Percentiles rank a stretch among this genome's conserved stretches.
Conservation (phyloP, 1,284 basidiomycete genomes). For the Ganoderma sinense region DNA sequence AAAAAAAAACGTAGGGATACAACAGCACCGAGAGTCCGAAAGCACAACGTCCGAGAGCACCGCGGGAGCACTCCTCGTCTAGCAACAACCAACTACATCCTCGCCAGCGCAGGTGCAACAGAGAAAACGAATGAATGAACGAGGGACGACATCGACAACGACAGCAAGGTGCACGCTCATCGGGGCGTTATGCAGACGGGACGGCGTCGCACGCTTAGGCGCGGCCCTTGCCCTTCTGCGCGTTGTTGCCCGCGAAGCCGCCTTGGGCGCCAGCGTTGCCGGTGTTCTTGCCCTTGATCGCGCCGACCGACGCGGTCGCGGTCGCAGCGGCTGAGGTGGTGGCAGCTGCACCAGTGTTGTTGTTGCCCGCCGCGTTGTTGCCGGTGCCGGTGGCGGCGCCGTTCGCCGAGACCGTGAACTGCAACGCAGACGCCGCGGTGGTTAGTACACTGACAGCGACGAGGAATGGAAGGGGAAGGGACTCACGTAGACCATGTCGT, state of each 20-base stretch:
- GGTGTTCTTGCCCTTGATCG: slow-evolving; percentile 31
- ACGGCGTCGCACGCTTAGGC: neutral
- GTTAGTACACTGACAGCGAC: neutral
- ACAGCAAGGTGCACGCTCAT: neutral
- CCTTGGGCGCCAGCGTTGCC: slow-evolving; percentile 31
- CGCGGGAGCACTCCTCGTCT: slow-evolving; percentile 10
- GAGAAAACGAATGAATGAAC: neutral
- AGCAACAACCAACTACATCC: neutral
- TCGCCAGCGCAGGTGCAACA: neutral
- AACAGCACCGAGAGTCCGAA: slow-evolving; percentile 15
- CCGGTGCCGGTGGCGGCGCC: slow-evolving; percentile 19
- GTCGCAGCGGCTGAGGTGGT: slow-evolving; percentile 24
- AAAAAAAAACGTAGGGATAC: slow-evolving; percentile 17
- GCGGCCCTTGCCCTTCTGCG: neutral
- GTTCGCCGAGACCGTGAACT: slow-evolving; percentile 58
- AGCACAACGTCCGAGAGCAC: slow-evolving; percentile 9
- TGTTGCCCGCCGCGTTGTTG: slow-evolving; percentile 14
- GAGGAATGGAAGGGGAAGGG: neutral
- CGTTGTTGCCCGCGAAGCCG: slow-evolving; percentile 25
- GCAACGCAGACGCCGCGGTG: neutral
- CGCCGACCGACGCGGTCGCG: slow-evolving; percentile 24
- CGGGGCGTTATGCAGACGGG: slow-evolving; percentile 1
- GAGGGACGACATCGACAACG: neutral
- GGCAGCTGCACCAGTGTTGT: neutral
- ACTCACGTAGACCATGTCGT: slow-evolving; percentile 70